Conservation (phyloP, 1,284 basidiomycete genomes). For the Puccinia polysora region DNA sequence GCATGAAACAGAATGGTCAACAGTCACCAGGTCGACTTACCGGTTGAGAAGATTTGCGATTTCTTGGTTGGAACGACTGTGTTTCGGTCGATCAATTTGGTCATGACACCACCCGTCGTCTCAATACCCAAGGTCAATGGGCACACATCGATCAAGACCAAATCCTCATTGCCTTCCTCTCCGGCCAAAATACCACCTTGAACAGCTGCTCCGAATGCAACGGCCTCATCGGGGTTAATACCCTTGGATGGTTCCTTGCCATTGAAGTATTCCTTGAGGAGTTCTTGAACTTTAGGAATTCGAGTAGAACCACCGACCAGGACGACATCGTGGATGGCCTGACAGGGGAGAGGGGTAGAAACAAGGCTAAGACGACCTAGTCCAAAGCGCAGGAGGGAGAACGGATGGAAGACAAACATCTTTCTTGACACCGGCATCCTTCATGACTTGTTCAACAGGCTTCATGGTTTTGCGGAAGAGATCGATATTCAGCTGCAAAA, state of each 20-base stretch:
- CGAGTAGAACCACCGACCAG: constrained; percentile 97
- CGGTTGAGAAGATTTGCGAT: constrained; percentile 89
- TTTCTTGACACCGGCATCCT: constrained; percentile 43
- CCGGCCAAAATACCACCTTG: constrained; percentile 95
- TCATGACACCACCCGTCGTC: constrained; percentile 97
- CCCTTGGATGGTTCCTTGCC: constrained; percentile 88
- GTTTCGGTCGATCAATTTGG: constrained; percentile 92
- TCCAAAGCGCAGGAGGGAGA: too few relatives aligned
- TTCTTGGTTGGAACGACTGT: constrained; percentile 98
- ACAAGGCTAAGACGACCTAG: too few relatives aligned
- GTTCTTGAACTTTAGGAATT: constrained; percentile 96
- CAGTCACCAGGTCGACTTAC: constrained; percentile 2
- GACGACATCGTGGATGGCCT: constrained; percentile 45
- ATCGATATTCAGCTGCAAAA: constrained; percentile 51
- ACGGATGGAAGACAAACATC: constrained; percentile 19
- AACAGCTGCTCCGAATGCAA: constrained; percentile 90
- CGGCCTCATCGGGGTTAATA: constrained; percentile 62
- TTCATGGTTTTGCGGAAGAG: constrained; percentile 54
- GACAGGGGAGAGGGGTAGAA: too few relatives aligned
- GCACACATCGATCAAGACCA: constrained; percentile 93
- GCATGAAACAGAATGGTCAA: background rate
- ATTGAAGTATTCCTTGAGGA: constrained; percentile 84
- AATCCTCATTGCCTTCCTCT: constrained; percentile 71
- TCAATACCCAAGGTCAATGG: constrained; percentile 94
- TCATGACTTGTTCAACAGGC: constrained; percentile 53